A percentile compares a stretch with the other conserved stretches of the same genome.
These are phyloP conservation scores for Geotrichum phurueaensis DNA, from an alignment of 1,139 yeast species.

Conservation along the genomic window DNA sequence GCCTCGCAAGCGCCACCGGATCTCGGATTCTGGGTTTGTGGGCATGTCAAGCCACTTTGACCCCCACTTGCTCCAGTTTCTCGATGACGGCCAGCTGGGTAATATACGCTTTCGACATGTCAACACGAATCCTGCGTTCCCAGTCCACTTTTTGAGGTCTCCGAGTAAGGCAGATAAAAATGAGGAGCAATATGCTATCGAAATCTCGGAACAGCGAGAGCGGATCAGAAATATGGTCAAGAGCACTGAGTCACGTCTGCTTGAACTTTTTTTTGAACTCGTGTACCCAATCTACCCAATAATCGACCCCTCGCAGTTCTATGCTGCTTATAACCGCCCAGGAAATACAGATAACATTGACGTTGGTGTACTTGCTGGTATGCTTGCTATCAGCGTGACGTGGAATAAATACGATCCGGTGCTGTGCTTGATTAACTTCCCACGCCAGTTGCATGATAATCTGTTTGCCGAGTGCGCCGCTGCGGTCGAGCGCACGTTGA, in stretches of 20 bases:
- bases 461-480: constrained; percentile 29
- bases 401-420: constrained; percentile 37
- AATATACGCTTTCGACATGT: constrained; percentile 31
- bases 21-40: neutral
- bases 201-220: constrained; percentile 21
- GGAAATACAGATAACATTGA: constrained; percentile 26
- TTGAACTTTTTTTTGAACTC: constrained; percentile 33
- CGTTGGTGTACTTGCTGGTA: constrained; percentile 32
- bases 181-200: constrained; percentile 6
- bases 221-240: constrained; percentile 23
- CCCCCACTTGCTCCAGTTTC: constrained; percentile 4
- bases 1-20: neutral
- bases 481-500: constrained; percentile 31
- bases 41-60: constrained; percentile 3
- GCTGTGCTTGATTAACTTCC: constrained; percentile 32
- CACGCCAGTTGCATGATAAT: constrained; percentile 27
- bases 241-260: constrained; percentile 28
- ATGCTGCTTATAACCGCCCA: constrained; percentile 27
- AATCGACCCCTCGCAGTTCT: constrained; percentile 32
- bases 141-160: constrained; percentile 29
- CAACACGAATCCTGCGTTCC: constrained; percentile 23
- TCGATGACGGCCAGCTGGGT: constrained; percentile 27
- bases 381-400: constrained; percentile 33
- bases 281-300: constrained; percentile 37
- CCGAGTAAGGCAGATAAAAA: constrained; percentile 18